phyloP scores from a whole-genome alignment of 2,329 filamentous ascomycete species.

The Xylaria digitata region DNA sequence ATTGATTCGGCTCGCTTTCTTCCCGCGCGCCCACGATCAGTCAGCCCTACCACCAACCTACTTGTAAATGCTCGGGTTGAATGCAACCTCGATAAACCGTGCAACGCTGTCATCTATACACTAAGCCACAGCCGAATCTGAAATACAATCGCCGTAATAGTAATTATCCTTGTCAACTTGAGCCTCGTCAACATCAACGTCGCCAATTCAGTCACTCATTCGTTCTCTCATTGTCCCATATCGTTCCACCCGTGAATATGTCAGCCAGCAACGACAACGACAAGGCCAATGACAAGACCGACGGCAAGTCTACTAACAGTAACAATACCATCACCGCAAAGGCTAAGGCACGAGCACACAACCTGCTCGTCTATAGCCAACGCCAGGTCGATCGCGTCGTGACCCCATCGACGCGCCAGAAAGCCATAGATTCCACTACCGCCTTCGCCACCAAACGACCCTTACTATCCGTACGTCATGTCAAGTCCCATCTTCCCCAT shows the following conservation, averaged over 20 bases:
- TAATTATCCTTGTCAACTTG: slow-evolving; percentile 2
- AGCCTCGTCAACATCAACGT: not conserved
- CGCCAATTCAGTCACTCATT: not conserved
- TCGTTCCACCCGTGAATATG: not conserved
- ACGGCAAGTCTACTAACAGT: slow-evolving; percentile 39
- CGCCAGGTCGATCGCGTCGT: slow-evolving; percentile 63
- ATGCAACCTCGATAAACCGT: no score
- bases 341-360: slow-evolving; percentile 51
- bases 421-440: slow-evolving; percentile 63
- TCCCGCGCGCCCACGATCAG: not conserved
- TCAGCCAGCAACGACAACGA: not conserved
- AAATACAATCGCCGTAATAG: not conserved
- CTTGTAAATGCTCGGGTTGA: no score
- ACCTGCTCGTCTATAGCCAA: slow-evolving; percentile 56
- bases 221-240: not conserved
- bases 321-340: slow-evolving; percentile 37
- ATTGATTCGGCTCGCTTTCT: not conserved
- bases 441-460: slow-evolving; percentile 73
- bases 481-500: slow-evolving; percentile 18
- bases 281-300: not conserved
- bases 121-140: not conserved
- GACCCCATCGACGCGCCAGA: slow-evolving; percentile 69
- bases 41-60: slow-evolving; percentile 1
- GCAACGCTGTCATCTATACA: not conserved
- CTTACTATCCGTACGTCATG: slow-evolving; percentile 72